Conservation (phyloP, 2,329 filamentous ascomycete species). For the Diaporthe sp. region DNA sequence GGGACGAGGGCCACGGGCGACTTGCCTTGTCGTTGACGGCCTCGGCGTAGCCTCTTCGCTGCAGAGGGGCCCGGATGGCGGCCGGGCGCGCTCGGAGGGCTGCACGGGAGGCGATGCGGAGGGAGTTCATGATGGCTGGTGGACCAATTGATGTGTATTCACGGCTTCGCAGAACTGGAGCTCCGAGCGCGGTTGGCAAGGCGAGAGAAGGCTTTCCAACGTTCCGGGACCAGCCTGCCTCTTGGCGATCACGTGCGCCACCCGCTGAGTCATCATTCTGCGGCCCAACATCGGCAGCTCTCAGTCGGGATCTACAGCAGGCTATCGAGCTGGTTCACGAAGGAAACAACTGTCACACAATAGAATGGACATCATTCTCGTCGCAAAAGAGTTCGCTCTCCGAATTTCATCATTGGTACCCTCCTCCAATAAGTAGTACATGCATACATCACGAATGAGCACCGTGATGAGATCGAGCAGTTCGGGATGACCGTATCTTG, state of each 20-base stretch:
- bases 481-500: not conserved
- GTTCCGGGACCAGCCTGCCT: constrained; percentile 33
- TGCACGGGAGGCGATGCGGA: constrained; percentile 86
- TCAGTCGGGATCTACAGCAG: not conserved
- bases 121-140: constrained; percentile 86
- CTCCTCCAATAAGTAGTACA: not conserved
- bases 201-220: constrained; percentile 39
- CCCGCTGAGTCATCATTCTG: not conserved
- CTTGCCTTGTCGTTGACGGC: constrained; percentile 85
- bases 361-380: not conserved
- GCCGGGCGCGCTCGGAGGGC: constrained; percentile 88
- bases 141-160: constrained; percentile 60
- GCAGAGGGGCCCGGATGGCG: constrained; percentile 80
- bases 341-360: not conserved
- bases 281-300: not conserved
- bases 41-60: constrained; percentile 93
- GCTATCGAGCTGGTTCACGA: not conserved
- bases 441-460: no score
- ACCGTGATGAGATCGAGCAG: not conserved
- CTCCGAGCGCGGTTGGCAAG: constrained; percentile 47
- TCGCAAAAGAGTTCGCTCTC: not conserved
- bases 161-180: constrained; percentile 60
- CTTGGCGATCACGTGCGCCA: constrained; percentile 36
- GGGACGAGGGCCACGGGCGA: constrained; percentile 35
- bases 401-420: not conserved